Conservation (phyloP, 768 basidiomycete species). For the Trametopsis cervina region DNA sequence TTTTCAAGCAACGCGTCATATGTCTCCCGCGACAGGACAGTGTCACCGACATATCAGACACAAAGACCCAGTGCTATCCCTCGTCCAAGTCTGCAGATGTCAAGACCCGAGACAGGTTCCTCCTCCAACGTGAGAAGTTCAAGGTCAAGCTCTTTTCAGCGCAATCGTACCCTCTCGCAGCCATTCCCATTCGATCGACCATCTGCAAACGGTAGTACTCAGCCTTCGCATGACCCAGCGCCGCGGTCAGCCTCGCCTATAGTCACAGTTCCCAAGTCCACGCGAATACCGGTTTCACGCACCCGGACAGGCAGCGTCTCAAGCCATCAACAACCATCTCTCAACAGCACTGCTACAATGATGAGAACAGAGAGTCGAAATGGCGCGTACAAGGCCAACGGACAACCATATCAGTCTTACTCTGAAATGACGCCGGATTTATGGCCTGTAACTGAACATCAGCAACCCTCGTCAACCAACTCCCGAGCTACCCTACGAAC, state of each 20-base stretch:
- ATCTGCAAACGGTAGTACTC: conserved; percentile 14
- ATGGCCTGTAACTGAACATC: conserved; percentile 22
- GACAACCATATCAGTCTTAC: conserved; percentile 13
- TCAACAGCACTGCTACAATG: conserved; percentile 11
- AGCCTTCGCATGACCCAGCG: conserved; percentile 25
- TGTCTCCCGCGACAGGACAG: conserved; percentile 8
- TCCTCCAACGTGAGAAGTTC: conserved; percentile 13
- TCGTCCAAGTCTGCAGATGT: conserved; percentile 35
- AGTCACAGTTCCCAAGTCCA: conserved; percentile 25
- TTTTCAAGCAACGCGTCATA: conserved; percentile 16
- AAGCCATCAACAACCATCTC: conserved; percentile 29
- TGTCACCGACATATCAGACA: conserved; percentile 13
- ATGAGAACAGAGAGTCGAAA: conserved; percentile 31
- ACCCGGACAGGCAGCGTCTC: conserved; percentile 35
- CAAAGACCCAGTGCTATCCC: conserved; percentile 40
- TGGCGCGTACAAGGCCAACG: conserved; percentile 18
- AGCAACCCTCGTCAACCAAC: conserved; percentile 20
- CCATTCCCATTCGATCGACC: conserved; percentile 41
- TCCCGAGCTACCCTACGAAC: conserved; percentile 21
- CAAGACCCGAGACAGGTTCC: conserved; percentile 24
- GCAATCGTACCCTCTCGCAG: conserved; percentile 60
- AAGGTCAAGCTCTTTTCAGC: conserved; percentile 28
- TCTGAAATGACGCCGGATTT: conserved; percentile 23
- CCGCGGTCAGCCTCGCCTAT: conserved; percentile 34
- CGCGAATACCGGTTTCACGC: conserved; percentile 44